Evolutionary conservation across 495 filamentous ascomycete species (phyloP).

Genomic region (Xylaria intraflava): DNA sequence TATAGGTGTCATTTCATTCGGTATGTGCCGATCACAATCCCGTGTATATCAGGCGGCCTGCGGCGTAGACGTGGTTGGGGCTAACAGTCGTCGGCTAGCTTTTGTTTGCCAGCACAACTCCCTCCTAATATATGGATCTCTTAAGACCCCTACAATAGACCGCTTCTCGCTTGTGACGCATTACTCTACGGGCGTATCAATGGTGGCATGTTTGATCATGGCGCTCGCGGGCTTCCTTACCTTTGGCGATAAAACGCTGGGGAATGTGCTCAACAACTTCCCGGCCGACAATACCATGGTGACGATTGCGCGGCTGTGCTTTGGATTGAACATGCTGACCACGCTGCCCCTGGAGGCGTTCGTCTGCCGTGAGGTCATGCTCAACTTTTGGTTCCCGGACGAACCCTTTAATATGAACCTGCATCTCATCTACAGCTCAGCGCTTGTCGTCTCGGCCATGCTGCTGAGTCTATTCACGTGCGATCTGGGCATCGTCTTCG

Average conservation of each 20-base stretch:
- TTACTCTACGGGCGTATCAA: constrained; percentile 80
- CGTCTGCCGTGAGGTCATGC: constrained; percentile 94
- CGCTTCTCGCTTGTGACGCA: constrained; percentile 89
- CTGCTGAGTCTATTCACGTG: constrained; percentile 72
- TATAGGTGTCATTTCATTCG: constrained; percentile 95
- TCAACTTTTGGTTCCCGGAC: constrained; percentile 78
- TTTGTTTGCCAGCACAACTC: constrained; percentile 96
- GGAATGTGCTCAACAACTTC: constrained; percentile 98
- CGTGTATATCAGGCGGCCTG: not conserved
- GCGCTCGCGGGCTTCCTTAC: constrained; percentile 84
- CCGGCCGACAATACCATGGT: constrained; percentile 82
- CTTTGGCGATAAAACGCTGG: constrained; percentile 84
- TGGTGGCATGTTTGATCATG: constrained; percentile 83
- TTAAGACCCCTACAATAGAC: constrained; percentile 89
- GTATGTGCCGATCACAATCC: constrained; percentile 37
- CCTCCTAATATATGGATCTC: constrained; percentile 91
- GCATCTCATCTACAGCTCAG: constrained; percentile 77
- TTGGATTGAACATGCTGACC: constrained; percentile 97
- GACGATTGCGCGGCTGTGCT: constrained; percentile 89
- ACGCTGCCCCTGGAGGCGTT: constrained; percentile 94
- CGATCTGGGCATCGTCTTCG: constrained; percentile 89
- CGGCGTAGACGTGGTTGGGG: not conserved
- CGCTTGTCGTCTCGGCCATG: constrained; percentile 75
- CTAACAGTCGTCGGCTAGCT: constrained; percentile 39
- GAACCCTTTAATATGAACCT: constrained; percentile 75